Evolutionary conservation across 164 flowering plant species (phyloP).

Genomic region (Protea cynaroides): DNA sequence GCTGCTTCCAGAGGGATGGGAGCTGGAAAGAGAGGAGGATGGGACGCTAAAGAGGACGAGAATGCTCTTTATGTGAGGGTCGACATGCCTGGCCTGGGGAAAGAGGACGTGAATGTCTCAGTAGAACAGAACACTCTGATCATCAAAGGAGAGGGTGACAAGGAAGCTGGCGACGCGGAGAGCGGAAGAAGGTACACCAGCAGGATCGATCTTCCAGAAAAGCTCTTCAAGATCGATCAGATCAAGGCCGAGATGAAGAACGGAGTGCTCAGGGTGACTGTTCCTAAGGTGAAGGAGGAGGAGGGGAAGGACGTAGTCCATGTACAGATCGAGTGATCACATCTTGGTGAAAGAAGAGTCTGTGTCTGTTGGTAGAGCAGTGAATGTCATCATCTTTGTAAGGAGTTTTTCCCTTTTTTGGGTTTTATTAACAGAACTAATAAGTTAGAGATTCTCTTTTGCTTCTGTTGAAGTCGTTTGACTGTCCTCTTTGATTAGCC

Average conservation of each 20-base stretch:
- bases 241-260: conserved; percentile 71
- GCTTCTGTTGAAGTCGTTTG: too few species aligned
- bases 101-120: conserved; percentile 56
- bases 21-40: conserved; percentile 15
- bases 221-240: conserved; percentile 26
- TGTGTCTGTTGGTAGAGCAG: too few species aligned
- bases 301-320: conserved; percentile 37
- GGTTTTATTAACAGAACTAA: too few species aligned
- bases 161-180: conserved; percentile 32
- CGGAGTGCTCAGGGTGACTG: conserved; percentile 43
- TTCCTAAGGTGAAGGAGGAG: conserved; percentile 50
- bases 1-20: conserved; percentile 32
- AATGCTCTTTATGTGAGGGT: conserved; percentile 41
- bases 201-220: conserved; percentile 34
- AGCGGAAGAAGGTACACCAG: conserved; percentile 28
- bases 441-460: too few species aligned
- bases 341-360: too few species aligned
- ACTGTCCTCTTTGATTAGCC: too few species aligned
- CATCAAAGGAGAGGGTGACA: conserved; percentile 36
- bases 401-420: not conserved
- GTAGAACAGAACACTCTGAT: conserved; percentile 64
- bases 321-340: conserved; percentile 28
- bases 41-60: conserved; percentile 43
- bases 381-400: too few species aligned
- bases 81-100: conserved; percentile 77